Evolutionary conservation across 257 asterid genomes (phyloP), one percentile per base, ranked within the genome.

Genomic region (Przewalskia tangutica): DNA sequence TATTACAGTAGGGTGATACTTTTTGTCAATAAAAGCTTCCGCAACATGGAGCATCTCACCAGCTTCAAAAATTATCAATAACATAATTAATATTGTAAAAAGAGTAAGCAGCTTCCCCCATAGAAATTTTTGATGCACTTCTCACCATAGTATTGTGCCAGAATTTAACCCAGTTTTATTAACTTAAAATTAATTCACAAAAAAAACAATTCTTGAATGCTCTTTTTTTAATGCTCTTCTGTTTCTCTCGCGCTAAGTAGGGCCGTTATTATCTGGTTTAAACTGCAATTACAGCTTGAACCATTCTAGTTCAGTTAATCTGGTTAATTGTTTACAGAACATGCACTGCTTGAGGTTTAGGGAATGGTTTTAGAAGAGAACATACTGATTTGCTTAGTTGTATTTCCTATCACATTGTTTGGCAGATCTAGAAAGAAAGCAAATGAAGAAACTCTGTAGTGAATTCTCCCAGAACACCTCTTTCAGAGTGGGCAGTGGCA

Each of bases 21-120:
- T 89, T 88, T 94, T 94, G 86, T 89, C 98, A 83, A 96, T 96
- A 89, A 93, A 96, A 58, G 98, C 98, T 88, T 96, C 99, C 12
- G 98, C 99, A 88, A 95, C 98, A 82, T 95, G 99, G 80, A 95
- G 97, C 99, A 95, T 95, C 93, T 94, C 99, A 87, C 99, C 99
- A 84, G 98, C 99, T 95, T 63, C 88, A 92, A 48, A 20, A 73
- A 73, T 73, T 73, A 73, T 20, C 12, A 13, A 13, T 6, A 73
- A 73, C 40, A 73, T 73, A 48, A 73, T 73, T 20, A 73, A 50
- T 73, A 73, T 48, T 73, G 51, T 66, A 66, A 51, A 12, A 73
- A 40, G 16, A 73, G 44, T 6, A 73, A 23, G 79, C 59, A 73
- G 44, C 63, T 56, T 1, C 4, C 79, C 23, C 60, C 60, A 6